Percentiles rank a stretch among this genome's conserved stretches.
Evolutionary conservation across 2,329 filamentous ascomycete species (phyloP).

Genomic region (Neocucurbitaria cava): DNA sequence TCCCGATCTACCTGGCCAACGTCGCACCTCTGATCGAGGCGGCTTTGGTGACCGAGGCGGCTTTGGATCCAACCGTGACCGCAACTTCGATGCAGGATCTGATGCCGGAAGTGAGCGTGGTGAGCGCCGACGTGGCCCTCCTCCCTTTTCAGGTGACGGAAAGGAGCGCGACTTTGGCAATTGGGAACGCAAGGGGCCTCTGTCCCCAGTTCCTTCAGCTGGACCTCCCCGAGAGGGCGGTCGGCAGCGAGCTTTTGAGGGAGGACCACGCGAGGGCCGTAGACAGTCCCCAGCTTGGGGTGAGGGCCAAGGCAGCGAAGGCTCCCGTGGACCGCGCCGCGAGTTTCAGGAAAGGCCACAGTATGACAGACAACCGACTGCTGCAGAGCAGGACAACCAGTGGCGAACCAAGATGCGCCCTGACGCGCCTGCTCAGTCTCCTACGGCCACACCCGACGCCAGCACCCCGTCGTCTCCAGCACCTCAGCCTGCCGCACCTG

Average conservation of each 20-base stretch:
- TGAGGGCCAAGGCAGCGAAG: constrained; percentile 73
- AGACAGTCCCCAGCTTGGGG: constrained; percentile 75
- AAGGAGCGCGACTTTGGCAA: constrained; percentile 82
- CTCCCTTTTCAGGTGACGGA: constrained; percentile 72
- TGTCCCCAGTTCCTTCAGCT: constrained; percentile 69
- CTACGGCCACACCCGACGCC: constrained; percentile 72
- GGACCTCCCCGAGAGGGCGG: constrained; percentile 62
- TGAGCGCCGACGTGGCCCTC: constrained; percentile 68
- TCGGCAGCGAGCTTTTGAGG: constrained; percentile 61
- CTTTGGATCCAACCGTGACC: constrained; percentile 41
- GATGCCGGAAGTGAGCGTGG: constrained; percentile 68
- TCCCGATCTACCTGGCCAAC: constrained; percentile 70
- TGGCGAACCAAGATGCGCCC: constrained; percentile 93
- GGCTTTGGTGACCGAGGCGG: constrained; percentile 52
- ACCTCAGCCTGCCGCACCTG: constrained; percentile 64
- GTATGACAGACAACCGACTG: constrained; percentile 76
- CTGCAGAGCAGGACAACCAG: constrained; percentile 89
- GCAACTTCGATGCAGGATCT: constrained; percentile 61
- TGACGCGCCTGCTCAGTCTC: constrained; percentile 70
- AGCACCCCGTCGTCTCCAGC: constrained; percentile 80
- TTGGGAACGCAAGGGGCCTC: constrained; percentile 94
- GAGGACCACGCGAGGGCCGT: constrained; percentile 45
- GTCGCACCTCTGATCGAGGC: constrained; percentile 60
- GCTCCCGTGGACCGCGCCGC: constrained; percentile 78
- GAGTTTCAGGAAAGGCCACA: constrained; percentile 69